Evolutionary conservation across 768 basidiomycete species (phyloP).

Genomic region (Tylopilus vinaceipallidus): DNA sequence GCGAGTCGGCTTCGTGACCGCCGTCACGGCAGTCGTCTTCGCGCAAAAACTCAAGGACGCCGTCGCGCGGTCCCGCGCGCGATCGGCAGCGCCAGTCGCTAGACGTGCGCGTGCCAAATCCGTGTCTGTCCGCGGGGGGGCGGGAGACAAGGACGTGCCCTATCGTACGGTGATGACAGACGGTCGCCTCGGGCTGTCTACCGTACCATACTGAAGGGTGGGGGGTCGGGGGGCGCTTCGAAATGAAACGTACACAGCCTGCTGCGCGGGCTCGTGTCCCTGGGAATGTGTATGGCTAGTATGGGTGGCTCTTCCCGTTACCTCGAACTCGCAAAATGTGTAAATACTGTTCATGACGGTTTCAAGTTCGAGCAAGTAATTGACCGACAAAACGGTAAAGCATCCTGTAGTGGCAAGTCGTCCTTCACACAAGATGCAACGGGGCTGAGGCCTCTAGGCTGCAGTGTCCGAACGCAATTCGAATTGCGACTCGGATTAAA

Average conservation of each 20-base stretch:
- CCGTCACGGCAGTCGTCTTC: constrained; percentile 22
- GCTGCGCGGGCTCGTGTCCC: background rate
- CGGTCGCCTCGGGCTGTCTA: background rate
- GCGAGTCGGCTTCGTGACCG: constrained; percentile 23
- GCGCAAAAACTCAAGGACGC: constrained; percentile 22
- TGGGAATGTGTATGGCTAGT: background rate
- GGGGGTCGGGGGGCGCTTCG: background rate
- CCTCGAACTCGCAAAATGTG: too few species aligned
- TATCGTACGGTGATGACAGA: background rate
- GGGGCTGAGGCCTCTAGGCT: too few species aligned
- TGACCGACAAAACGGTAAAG: too few species aligned
- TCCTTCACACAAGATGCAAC: too few species aligned
- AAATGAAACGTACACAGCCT: background rate
- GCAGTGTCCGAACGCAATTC: too few species aligned
- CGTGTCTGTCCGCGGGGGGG: background rate
- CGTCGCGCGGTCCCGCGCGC: constrained; percentile 8
- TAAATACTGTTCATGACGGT: too few species aligned
- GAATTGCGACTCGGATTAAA: too few species aligned
- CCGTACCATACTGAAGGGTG: background rate
- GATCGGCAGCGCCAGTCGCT: background rate
- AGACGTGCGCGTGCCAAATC: constrained; percentile 8
- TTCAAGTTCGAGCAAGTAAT: too few species aligned
- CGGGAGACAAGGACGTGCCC: background rate
- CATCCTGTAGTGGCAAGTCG: too few species aligned
- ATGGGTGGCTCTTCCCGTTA: too few species aligned